Conservation (phyloP, 495 filamentous ascomycete genomes). For the Talaromyces nanjingensis region DNA sequence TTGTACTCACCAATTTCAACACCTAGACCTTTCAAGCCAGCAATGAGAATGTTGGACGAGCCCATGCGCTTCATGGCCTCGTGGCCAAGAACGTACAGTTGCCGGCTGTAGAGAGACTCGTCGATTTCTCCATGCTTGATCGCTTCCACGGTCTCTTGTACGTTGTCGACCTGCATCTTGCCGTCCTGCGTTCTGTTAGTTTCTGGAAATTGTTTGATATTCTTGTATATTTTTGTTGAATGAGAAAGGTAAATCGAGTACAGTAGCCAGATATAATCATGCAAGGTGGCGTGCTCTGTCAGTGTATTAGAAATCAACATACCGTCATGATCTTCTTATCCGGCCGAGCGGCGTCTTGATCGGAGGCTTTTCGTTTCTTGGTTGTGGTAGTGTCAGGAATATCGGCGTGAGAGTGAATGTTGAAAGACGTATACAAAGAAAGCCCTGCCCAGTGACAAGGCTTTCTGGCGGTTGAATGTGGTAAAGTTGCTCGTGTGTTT, state of each 20-base stretch:
- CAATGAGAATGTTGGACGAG: conserved; percentile 88
- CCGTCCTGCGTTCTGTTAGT: conserved; percentile 42
- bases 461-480: conserved; percentile 28
- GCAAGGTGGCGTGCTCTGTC: conserved; percentile 2
- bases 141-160: conserved; percentile 45
- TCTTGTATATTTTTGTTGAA: neutral
- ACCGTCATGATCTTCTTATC: conserved; percentile 82
- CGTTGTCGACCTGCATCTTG: conserved; percentile 77
- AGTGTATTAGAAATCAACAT: conserved; percentile 30
- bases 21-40: conserved; percentile 87
- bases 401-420: conserved; percentile 48
- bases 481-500: conserved; percentile 22
- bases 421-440: conserved; percentile 37
- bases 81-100: conserved; percentile 92
- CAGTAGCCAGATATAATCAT: neutral
- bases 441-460: conserved; percentile 49
- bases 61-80: conserved; percentile 99
- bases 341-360: conserved; percentile 59
- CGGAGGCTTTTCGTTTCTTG: conserved; percentile 80
- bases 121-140: conserved; percentile 76
- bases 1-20: conserved; percentile 77
- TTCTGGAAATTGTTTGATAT: neutral
- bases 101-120: conserved; percentile 94
- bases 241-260: neutral
- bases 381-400: conserved; percentile 55